Base-by-base conservation (phyloP, 1,284 basidiomycete genomes). In the Cryptococcus depauperatus region DNA sequence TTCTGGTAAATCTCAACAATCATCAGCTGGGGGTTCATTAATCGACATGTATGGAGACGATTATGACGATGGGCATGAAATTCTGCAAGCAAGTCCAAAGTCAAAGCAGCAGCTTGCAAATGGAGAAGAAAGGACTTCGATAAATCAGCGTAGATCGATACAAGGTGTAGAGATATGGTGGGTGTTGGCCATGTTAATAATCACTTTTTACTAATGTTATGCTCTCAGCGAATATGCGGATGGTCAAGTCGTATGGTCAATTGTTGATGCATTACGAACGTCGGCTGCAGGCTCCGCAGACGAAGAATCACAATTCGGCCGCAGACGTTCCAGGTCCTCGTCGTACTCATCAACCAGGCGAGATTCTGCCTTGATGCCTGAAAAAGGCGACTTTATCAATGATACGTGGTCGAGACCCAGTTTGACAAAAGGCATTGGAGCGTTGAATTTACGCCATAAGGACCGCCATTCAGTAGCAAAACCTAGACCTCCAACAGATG, bases 161-260 rank as follows among this genome's bases (percentile, higher is more conserved):
- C 62, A 64, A 37, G 65, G 58, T 4, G 54, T 68, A 8, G 65
- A 68, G 50, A 62, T 68, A 18, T 56, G 52, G 60, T 57, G 14
- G 28, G 21, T 37, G 14, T 26, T 19, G 14, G 22, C 25, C 22
- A 16, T 11, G 6, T 40, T 41, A n/a, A 11, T 7, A 21, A n/a
- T 6, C 26, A 40, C 8, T 34, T 14, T 34, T n/a, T 33, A 19
- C 19, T 44, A 32, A 30, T n/a, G 13, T 9, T 22, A n/a, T 26
- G 3, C n/a, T 18, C 2, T 13, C 38, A 68, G 62, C 29, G 67
- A 69, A 47, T 66, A 66, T 47, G 59, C 59, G 23, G 64, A 69
- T 47, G 67, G 67, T 8, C 50, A 59, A 35, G 55, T 69, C 0
- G 62, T 66, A 3, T 69, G 67, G 67, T 60, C 60, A 30, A 50